A percentile compares a stretch with the other conserved stretches of the same genome.
phyloP scores from a whole-genome alignment of 306 rosid species.

The Ormosia semicastrata region DNA sequence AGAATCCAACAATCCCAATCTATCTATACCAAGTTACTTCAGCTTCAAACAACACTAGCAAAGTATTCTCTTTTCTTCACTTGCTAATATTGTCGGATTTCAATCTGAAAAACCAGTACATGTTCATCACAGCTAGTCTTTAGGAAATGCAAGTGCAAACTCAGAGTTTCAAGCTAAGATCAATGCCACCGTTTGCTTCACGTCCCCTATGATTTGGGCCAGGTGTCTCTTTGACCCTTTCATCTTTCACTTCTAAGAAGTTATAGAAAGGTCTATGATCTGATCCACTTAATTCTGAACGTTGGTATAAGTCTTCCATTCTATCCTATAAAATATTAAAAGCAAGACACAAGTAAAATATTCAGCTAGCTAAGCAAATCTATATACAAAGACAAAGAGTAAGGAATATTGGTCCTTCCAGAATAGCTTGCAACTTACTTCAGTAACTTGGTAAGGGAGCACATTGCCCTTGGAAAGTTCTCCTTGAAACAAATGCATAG shows the following conservation, averaged over 20 bases:
- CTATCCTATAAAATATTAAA: conserved; percentile 25
- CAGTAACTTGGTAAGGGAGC: conserved; percentile 16
- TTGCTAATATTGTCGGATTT: neutral
- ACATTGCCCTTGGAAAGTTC: conserved; percentile 22
- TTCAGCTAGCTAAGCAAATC: neutral
- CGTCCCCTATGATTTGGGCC: conserved; percentile 21
- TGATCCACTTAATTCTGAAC: conserved; percentile 25
- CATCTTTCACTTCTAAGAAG: conserved; percentile 40
- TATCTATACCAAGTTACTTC: neutral
- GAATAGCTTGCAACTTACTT: conserved; percentile 33
- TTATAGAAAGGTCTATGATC: conserved; percentile 34
- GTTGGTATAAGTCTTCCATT: conserved; percentile 15
- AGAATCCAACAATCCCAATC: neutral
- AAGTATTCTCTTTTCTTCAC: neutral
- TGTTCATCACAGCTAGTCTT: neutral
- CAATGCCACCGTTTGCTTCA: conserved; percentile 36
- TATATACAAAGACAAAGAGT: neutral
- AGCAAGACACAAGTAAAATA: neutral
- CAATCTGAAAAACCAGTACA: neutral
- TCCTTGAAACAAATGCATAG: conserved; percentile 26
- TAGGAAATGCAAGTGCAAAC: neutral
- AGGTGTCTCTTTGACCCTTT: neutral
- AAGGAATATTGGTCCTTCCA: neutral
- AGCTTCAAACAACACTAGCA: neutral
- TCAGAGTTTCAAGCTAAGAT: conserved; percentile 58